A percentile compares a stretch with the other conserved stretches of the same genome.
These are phyloP conservation scores for Marasmius tenuissimus DNA, from an alignment of 1,284 basidiomycete species.

Conservation along the genomic window DNA sequence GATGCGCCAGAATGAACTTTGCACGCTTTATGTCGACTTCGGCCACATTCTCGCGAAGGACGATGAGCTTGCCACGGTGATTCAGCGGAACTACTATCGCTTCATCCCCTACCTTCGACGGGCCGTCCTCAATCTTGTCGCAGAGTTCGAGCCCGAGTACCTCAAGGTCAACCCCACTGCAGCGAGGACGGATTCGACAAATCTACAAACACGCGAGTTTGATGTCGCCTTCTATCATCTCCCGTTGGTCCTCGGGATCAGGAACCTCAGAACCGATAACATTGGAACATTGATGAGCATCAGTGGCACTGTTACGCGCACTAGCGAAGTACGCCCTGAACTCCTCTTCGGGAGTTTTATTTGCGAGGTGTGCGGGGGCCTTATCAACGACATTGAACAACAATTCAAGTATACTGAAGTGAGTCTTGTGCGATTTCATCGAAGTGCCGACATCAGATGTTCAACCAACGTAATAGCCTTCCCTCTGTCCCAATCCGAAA, in stretches of 20 bases:
- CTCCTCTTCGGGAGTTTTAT: conserved; percentile 92
- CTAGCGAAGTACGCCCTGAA: conserved; percentile 96
- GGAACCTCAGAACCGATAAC: conserved; percentile 91
- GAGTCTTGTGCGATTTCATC: conserved; percentile 30
- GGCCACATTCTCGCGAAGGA: conserved; percentile 88
- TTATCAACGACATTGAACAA: conserved; percentile 95
- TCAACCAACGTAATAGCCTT: conserved; percentile 56
- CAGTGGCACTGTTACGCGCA: conserved; percentile 95
- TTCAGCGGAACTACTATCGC: conserved; percentile 94
- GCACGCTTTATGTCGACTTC: conserved; percentile 96
- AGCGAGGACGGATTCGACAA: conserved; percentile 78
- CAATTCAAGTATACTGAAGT: conserved; percentile 99
- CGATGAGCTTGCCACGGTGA: conserved; percentile 90
- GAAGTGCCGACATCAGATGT: background rate
- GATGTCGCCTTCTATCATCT: conserved; percentile 95
- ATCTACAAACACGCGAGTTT: conserved; percentile 91
- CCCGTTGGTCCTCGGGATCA: conserved; percentile 92
- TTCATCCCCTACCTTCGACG: conserved; percentile 94
- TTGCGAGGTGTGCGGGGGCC: conserved; percentile 85
- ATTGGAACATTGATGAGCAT: conserved; percentile 94
- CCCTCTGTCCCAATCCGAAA: conserved; percentile 89
- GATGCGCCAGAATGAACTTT: conserved; percentile 91
- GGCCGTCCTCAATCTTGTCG: conserved; percentile 87
- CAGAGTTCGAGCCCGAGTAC: conserved; percentile 88
- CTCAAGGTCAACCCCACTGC: conserved; percentile 87